Conservation (phyloP, 2,329 filamentous ascomycete genomes). For the Aspergillus arachidicola region DNA sequence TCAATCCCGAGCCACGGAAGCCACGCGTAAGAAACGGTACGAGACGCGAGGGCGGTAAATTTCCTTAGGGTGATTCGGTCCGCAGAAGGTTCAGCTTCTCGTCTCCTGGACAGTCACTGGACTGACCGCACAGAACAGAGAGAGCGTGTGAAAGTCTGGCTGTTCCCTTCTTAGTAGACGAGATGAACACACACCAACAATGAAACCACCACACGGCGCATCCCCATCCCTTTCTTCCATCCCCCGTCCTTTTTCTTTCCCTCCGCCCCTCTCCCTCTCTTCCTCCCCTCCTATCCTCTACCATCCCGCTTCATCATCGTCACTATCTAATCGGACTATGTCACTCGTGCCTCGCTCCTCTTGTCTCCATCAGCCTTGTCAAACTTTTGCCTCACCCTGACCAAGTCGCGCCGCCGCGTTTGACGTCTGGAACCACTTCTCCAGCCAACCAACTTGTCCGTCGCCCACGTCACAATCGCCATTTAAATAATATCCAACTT, state of each 20-base stretch:
- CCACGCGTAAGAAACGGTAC: slow-evolving; percentile 13
- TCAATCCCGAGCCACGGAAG: not conserved
- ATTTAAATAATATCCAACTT: slow-evolving; percentile 7
- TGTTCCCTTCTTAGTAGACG: slow-evolving; percentile 24
- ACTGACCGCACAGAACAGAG: slow-evolving; percentile 21
- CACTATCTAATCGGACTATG: slow-evolving; percentile 31
- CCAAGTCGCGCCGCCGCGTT: slow-evolving; percentile 28
- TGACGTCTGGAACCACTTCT: slow-evolving; percentile 19
- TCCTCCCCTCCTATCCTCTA: slow-evolving; percentile 17
- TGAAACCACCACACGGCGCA: slow-evolving; percentile 32
- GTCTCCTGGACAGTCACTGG: slow-evolving; percentile 22
- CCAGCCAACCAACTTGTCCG: slow-evolving; percentile 6
- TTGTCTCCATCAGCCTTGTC: slow-evolving; percentile 26
- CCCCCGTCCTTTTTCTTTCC: slow-evolving; percentile 26
- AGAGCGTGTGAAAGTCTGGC: slow-evolving; percentile 22
- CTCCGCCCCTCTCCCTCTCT: slow-evolving; percentile 17
- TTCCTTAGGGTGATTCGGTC: slow-evolving; percentile 4
- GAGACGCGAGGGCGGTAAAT: slow-evolving; percentile 8
- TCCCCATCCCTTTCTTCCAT: slow-evolving; percentile 31
- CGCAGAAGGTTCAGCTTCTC: slow-evolving; percentile 11
- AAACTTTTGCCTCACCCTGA: slow-evolving; percentile 38
- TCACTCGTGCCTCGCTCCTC: slow-evolving; percentile 29
- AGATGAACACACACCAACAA: slow-evolving; percentile 34
- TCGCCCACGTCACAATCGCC: slow-evolving; percentile 28
- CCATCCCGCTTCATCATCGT: slow-evolving; percentile 15